A percentile compares a stretch with the other conserved stretches of the same genome.
Evolutionary conservation across 805 yeast species (phyloP).

Genomic region (Yamadazyma laniorum): DNA sequence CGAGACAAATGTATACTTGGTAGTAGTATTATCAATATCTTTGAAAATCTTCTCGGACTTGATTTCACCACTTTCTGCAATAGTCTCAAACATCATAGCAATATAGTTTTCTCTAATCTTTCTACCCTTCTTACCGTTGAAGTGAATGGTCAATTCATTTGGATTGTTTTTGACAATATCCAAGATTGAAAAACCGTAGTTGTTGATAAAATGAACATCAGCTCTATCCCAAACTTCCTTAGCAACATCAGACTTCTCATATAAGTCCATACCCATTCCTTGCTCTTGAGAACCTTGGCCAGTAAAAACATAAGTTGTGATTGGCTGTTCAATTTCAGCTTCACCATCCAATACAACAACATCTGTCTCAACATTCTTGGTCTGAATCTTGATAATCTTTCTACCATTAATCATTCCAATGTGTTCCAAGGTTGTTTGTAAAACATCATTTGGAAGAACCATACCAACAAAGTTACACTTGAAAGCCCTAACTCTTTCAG

Average conservation of each 20-base stretch:
- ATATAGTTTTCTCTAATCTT: constrained; percentile 91
- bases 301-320: constrained; percentile 93
- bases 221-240: constrained; percentile 97
- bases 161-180: constrained; percentile 96
- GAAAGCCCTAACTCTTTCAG: constrained; percentile 93
- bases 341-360: constrained; percentile 82
- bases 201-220: constrained; percentile 84
- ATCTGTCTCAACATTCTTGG: constrained; percentile 78
- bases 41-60: constrained; percentile 94
- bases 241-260: constrained; percentile 87
- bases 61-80: constrained; percentile 77
- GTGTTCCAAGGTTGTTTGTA: constrained; percentile 87
- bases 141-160: constrained; percentile 89
- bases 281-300: constrained; percentile 99
- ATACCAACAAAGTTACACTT: constrained; percentile 88
- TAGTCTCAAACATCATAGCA: constrained; percentile 96
- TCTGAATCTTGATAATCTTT: constrained; percentile 90
- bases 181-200: constrained; percentile 95
- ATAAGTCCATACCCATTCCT: constrained; percentile 99
- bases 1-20: constrained; percentile 83
- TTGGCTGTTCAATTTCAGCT: constrained; percentile 99
- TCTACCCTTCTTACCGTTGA: constrained; percentile 98
- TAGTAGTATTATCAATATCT: constrained; percentile 76
- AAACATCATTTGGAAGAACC: constrained; percentile 94
- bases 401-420: constrained; percentile 99